Evolutionary conservation across 73 alveolate species (phyloP).

Genomic region (Uronychia binucleata): DNA sequence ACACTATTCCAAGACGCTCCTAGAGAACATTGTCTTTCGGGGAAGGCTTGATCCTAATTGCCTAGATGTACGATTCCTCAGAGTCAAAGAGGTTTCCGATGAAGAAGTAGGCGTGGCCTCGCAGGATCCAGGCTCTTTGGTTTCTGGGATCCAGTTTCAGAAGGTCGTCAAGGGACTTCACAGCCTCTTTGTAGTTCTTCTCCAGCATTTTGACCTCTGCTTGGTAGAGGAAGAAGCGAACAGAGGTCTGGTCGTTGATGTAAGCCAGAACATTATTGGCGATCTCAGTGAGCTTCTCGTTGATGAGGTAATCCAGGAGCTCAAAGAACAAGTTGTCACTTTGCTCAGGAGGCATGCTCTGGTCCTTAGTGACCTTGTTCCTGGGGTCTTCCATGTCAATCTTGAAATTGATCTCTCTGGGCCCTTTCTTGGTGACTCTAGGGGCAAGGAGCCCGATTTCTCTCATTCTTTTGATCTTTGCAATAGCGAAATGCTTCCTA

Average conservation of each 20-base stretch:
- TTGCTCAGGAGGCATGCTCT: constrained; percentile 42
- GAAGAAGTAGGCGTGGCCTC: constrained; percentile 87
- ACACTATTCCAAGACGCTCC: constrained; percentile 93
- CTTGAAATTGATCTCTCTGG: constrained; percentile 40
- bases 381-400: constrained; percentile 44
- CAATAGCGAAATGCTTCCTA: constrained; percentile 69
- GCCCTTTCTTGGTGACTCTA: constrained; percentile 27
- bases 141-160: constrained; percentile 59
- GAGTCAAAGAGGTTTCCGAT: constrained; percentile 77
- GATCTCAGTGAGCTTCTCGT: constrained; percentile 46
- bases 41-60: constrained; percentile 64
- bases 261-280: constrained; percentile 55
- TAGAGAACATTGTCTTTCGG: constrained; percentile 39
- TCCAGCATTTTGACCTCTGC: constrained; percentile 31
- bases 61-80: constrained; percentile 83
- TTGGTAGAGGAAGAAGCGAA: constrained; percentile 7
- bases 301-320: constrained; percentile 63
- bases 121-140: constrained; percentile 73
- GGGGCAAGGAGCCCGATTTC: constrained; percentile 46
- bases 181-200: constrained; percentile 22
- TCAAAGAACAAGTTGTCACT: constrained; percentile 67
- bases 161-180: constrained; percentile 38
- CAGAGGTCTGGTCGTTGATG: constrained; percentile 33
- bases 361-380: constrained; percentile 50
- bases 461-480: constrained; percentile 57